Evolutionary conservation across 306 rosid genomes (phyloP).

Genomic region (Quercus ilex): DNA sequence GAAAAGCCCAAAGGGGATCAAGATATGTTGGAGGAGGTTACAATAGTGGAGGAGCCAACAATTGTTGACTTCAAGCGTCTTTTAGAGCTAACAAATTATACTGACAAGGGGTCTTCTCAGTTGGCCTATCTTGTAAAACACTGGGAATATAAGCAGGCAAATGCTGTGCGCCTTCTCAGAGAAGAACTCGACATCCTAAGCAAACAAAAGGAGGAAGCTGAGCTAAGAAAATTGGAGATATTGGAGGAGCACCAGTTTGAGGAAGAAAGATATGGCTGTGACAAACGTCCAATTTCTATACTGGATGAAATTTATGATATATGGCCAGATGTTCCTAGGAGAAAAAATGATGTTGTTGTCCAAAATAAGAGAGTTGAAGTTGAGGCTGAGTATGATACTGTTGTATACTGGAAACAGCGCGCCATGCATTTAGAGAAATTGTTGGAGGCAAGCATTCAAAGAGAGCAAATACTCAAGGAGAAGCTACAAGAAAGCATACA

Average conservation of each 20-base stretch:
- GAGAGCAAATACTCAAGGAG: conserved; percentile 68
- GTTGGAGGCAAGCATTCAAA: conserved; percentile 64
- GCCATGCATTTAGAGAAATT: conserved; percentile 58
- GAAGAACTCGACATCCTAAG: conserved; percentile 84
- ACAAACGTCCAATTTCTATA: conserved; percentile 83
- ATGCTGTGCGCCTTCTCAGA: conserved; percentile 73
- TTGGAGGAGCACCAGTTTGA: conserved; percentile 72
- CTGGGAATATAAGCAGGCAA: conserved; percentile 94
- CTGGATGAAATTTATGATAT: conserved; percentile 79
- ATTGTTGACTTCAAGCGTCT: conserved; percentile 84
- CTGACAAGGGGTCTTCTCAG: conserved; percentile 88
- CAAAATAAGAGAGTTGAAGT: conserved; percentile 68
- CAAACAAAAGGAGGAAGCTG: conserved; percentile 74
- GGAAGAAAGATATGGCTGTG: conserved; percentile 64
- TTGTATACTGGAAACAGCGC: conserved; percentile 77
- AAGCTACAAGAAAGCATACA: conserved; percentile 71
- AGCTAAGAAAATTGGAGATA: conserved; percentile 84
- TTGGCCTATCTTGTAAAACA: conserved; percentile 67
- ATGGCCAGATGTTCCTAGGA: conserved; percentile 64
- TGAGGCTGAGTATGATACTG: conserved; percentile 76
- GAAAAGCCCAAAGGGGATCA: conserved; percentile 83
- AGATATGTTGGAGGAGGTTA: conserved; percentile 89
- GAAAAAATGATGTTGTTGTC: conserved; percentile 58
- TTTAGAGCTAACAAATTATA: conserved; percentile 73
- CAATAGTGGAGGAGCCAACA: conserved; percentile 68